Conservation (phyloP, 305 asterid genomes). For the Fraxinus angustifolia region DNA sequence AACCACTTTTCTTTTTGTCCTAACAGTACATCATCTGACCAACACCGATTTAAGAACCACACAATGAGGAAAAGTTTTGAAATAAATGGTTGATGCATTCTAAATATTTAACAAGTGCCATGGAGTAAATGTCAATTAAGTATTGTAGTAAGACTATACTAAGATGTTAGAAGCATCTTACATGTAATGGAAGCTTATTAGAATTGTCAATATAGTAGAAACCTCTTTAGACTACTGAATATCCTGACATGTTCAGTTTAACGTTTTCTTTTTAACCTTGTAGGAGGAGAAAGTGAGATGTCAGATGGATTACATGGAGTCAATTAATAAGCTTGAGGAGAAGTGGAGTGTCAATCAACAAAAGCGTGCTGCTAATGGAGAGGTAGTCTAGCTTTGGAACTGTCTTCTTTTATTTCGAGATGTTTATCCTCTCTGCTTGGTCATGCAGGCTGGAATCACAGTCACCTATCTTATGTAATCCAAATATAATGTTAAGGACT, state of each 20-base stretch:
- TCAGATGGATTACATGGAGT: slow-evolving; percentile 90
- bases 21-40: not conserved
- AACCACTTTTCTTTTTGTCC: not conserved
- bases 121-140: not conserved
- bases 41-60: not conserved
- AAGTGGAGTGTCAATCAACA: slow-evolving; percentile 75
- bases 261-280: slow-evolving; percentile 13
- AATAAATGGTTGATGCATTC: not conserved
- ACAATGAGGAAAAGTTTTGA: not conserved
- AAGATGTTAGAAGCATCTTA: not conserved
- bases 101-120: not conserved
- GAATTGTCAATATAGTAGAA: not conserved
- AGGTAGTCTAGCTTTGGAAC: slow-evolving; percentile 45
- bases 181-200: not conserved
- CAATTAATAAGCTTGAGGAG: slow-evolving; percentile 89
- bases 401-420: slow-evolving; percentile 12
- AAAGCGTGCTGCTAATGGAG: slow-evolving; percentile 57
- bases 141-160: not conserved
- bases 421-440: not conserved
- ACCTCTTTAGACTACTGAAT: not conserved
- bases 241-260: not conserved
- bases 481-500: slow-evolving; percentile 4
- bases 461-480: not conserved
- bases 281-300: slow-evolving; percentile 93
- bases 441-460: slow-evolving; percentile 5